Base-by-base conservation (phyloP, 116 monocot species). In the Dioscorea cayenensis region DNA sequence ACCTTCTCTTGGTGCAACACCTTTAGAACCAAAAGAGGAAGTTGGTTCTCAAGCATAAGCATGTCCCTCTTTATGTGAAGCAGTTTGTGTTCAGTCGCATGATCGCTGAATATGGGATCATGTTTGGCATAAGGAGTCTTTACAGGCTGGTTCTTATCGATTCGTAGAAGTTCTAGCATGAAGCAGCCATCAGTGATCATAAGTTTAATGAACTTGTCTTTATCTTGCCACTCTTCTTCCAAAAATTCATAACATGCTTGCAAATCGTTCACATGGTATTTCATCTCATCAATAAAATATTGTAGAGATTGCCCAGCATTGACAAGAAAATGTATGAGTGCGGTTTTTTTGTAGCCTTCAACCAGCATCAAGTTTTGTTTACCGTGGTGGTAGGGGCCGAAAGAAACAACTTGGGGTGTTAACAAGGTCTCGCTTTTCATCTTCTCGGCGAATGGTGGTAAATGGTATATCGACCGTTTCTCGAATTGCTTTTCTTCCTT, bases 51-150 rank as follows among this genome's bases (percentile, higher is more conserved):
- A 8, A 81, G 17, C 29, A 81, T 14, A 27, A 81, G 23, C 81
- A 81, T 81, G 72, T 81, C 76, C 63, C 76, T 81, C 81, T 51
- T 81, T 7, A 81, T 60, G 27, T 61, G 72, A 16, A 72, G 76
- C 43, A 81, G 20, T 51, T 37, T 76, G 36, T 67, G 66, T 22
- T 37, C 17, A 51, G 59, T 7, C 1, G 66, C 71, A 48, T 77
- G 71, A 0, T 4, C 0, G 14, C 77, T 60, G n/a, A 77, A 71
- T n/a, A 77, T 66, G 11, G 77, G 77, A 66, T 77, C 71, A 32
- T 28, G 29, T 5, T 0, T 1, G 4, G 70, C 20, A 23, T 75
- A 64, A 8, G 7, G 25, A 25, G 25, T 1, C 5, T 38, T 38
- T 5, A 6, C 9, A 9, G 38, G 25, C 25, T 25, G 25, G 0